These are phyloP conservation scores for Paramecium biaurelia DNA, from an alignment of 73 alveolate genomes.

Conservation along the genomic window DNA sequence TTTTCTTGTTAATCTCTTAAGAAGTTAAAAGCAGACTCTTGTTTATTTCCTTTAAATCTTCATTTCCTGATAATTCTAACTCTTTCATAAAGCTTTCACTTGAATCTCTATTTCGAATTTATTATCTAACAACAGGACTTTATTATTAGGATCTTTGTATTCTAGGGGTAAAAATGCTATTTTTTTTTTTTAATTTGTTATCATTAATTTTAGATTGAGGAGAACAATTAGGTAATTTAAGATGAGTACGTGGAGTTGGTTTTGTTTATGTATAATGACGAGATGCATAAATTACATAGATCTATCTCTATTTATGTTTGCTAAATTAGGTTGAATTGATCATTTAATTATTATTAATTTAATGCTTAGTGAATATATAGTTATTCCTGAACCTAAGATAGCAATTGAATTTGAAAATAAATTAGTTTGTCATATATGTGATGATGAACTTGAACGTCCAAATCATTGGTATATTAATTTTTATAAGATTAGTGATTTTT, in stretches of 20 bases:
- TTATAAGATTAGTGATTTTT: not conserved
- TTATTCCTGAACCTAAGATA: not conserved
- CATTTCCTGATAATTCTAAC: constrained; percentile 26
- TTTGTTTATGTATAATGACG: not conserved
- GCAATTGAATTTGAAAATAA: not conserved
- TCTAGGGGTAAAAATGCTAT: not conserved
- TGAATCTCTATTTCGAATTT: not conserved
- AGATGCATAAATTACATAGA: not conserved
- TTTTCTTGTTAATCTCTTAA: constrained; percentile 17
- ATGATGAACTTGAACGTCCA: not conserved
- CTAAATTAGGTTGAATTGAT: not conserved
- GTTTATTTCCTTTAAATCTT: constrained; percentile 10
- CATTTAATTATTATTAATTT: not conserved
- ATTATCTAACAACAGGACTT: not conserved
- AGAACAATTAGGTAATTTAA: constrained; percentile 7
- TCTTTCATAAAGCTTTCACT: constrained; percentile 17
- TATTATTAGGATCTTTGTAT: not conserved
- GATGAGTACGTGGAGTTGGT: not conserved
- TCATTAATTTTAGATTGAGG: not conserved
- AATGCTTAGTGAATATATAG: not conserved
- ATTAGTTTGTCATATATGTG: not conserved
- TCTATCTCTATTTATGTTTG: not conserved
- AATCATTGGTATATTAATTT: not conserved
- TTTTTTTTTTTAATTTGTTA: not conserved
- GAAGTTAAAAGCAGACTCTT: not conserved